These are phyloP conservation scores for Ganoderma meredithae DNA, from an alignment of 1,284 basidiomycete species.

Conservation along the genomic window DNA sequence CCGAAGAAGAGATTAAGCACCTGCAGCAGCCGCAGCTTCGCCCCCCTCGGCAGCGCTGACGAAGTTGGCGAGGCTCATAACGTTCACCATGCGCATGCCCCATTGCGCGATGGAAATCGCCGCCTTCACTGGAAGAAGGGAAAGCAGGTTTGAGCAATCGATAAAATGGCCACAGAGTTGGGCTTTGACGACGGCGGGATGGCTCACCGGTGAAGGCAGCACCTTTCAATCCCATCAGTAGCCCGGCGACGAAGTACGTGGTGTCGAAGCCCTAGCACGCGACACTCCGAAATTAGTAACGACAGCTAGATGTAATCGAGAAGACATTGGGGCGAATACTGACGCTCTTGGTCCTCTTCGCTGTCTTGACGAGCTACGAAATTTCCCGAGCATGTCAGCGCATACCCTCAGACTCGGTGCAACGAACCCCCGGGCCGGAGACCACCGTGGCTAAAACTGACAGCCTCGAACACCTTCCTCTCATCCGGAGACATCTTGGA, in stretches of 20 bases:
- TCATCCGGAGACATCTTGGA: not conserved
- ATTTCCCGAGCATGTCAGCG: not conserved
- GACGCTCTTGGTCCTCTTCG: not conserved
- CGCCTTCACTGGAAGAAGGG: not conserved
- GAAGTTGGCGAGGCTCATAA: not conserved
- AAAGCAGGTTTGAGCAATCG: not conserved
- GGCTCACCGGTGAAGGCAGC: not conserved
- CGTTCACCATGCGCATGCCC: not conserved
- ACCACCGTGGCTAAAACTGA: not conserved
- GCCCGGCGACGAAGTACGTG: not conserved
- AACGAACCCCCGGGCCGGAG: no score
- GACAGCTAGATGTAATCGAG: not conserved
- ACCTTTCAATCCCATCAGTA: not conserved
- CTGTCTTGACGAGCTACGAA: not conserved
- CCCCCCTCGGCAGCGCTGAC: not conserved
- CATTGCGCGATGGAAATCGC: not conserved
- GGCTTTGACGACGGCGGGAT: not conserved
- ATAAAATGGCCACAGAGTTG: not conserved
- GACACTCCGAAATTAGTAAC: no score
- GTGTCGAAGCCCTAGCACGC: not conserved
- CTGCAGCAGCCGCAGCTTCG: not conserved
- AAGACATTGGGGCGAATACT: not conserved
- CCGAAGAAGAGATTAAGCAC: not conserved
- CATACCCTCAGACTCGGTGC: no score
- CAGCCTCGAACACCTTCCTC: constrained; percentile 1